Evolutionary conservation across 192 early-diverging fungal genomes (phyloP), one percentile per base, ranked within the genome.

Genomic region (Mycoemilia scoparia): DNA sequence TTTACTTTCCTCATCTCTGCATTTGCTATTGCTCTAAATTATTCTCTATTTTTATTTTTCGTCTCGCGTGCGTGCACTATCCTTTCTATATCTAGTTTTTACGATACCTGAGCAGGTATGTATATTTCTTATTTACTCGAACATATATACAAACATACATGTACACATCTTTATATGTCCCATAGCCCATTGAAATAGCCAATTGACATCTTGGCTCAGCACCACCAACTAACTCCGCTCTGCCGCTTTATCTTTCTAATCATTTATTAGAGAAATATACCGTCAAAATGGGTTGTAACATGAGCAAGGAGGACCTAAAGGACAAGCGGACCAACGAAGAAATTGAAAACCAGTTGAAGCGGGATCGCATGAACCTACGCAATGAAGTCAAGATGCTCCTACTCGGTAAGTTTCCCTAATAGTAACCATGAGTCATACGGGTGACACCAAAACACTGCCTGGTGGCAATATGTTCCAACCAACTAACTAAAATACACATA

Each of bases 311-410:
- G 48, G 77, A 88, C 27, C 57, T 71, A 36, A 88, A 92, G 56
- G 70, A 71, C 33, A 85, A 78, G 56, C 72, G 67, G 28, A 65
- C 69, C 15, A 91, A 88, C 45, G 81, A 91, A 34, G 84, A 83
- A 38, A 96, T 96, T 39, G 86, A 96, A 37, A 76, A 72, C 54
- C 76, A 81, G 54, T 59, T 96, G 35, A 76, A 69, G 49, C 67
- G 69, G 29, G 91, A 96, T 44, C 76, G 79, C 45, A 52, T 71
- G 29, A 69, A 66, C 32, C 54, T 86, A 64, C 67, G 77, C 25
- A 85, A 88, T 46, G 84, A 93, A 61, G 77, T 96, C 51, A 96
- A 96, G 67, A 89, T 96, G 84, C 69, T 96, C 19, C 63, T 96
- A 32, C 69, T 96, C 10, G 76, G 74, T n/a, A n/a, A n/a, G n/a